Conservation (phyloP, 129 eudicot genomes). For the carrot (Daucus carota) region DNA sequence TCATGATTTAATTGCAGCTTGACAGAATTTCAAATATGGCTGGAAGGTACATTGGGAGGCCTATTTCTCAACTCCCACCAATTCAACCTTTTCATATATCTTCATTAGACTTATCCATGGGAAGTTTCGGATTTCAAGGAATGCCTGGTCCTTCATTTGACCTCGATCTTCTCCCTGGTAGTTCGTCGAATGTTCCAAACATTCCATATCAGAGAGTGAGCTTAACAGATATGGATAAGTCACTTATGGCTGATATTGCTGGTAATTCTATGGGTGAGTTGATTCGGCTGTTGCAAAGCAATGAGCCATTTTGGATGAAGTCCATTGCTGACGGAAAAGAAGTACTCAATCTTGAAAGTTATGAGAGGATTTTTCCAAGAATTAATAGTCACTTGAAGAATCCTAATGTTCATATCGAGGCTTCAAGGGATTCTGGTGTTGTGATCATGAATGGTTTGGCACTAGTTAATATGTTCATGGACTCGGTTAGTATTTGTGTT, state of each 20-base stretch:
- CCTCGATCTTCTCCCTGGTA: constrained; percentile 42
- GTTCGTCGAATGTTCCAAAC: constrained; percentile 30
- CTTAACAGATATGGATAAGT: constrained; percentile 56
- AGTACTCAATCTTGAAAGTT: constrained; percentile 43
- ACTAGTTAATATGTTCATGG: constrained; percentile 57
- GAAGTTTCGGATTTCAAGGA: constrained; percentile 33
- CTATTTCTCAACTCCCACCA: constrained; percentile 61
- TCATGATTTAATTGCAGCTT: constrained; percentile 29
- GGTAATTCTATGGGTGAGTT: constrained; percentile 49
- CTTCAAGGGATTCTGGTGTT: constrained; percentile 55
- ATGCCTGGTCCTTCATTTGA: constrained; percentile 51
- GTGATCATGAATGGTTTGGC: constrained; percentile 46
- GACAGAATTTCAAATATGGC: constrained; percentile 64
- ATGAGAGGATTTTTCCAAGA: constrained; percentile 35
- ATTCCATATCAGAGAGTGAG: constrained; percentile 22
- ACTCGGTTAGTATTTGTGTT: constrained; percentile 34
- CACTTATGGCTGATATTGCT: constrained; percentile 52
- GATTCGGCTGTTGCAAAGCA: constrained; percentile 39
- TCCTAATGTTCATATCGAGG: constrained; percentile 37
- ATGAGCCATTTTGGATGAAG: constrained; percentile 57
- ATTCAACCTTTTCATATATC: constrained; percentile 57
- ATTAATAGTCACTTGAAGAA: constrained; percentile 33
- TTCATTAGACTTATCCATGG: constrained; percentile 52
- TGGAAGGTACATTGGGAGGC: constrained; percentile 64
- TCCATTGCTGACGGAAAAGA: constrained; percentile 32